These are phyloP conservation scores for Neckera pumila DNA, from an alignment of 225 moss, liverwort and hornwort genomes.

Conservation along the genomic window DNA sequence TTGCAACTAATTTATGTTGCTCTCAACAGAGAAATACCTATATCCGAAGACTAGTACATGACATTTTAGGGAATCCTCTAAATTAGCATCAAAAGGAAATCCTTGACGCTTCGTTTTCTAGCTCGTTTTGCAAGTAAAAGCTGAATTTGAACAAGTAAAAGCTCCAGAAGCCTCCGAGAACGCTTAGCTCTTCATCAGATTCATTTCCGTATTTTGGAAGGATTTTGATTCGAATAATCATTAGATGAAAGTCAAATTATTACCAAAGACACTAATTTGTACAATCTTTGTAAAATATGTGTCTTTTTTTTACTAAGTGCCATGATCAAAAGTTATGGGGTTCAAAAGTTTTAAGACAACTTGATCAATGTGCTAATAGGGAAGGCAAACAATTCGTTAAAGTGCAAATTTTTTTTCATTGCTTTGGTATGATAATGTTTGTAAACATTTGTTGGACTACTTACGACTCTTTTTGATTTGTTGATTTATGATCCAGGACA, in stretches of 20 bases:
- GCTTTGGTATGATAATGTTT: not conserved
- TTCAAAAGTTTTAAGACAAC: no score
- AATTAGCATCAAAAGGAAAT: not conserved
- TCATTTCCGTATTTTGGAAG: no score
- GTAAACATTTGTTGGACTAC: not conserved
- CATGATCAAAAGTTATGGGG: no score
- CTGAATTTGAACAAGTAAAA: not conserved
- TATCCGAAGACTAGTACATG: not conserved
- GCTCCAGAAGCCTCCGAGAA: not conserved
- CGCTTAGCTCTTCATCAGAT: no score
- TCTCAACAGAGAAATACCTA: not conserved
- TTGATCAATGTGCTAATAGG: no score
- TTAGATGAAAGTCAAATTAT: no score
- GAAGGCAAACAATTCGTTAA: no score
- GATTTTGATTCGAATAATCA: no score
- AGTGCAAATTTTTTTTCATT: no score
- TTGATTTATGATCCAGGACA: conserved; percentile 32
- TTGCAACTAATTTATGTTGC: not conserved
- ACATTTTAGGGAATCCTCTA: not conserved
- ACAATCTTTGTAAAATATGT: no score
- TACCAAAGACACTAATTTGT: no score
- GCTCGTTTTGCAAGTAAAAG: not conserved
- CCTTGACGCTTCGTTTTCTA: not conserved
- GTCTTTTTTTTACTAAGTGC: no score
- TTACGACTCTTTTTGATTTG: not conserved